A percentile compares a stretch with the other conserved stretches of the same genome.
Evolutionary conservation across 495 filamentous ascomycete species (phyloP).

Genomic region (Penicillium mononematosum): DNA sequence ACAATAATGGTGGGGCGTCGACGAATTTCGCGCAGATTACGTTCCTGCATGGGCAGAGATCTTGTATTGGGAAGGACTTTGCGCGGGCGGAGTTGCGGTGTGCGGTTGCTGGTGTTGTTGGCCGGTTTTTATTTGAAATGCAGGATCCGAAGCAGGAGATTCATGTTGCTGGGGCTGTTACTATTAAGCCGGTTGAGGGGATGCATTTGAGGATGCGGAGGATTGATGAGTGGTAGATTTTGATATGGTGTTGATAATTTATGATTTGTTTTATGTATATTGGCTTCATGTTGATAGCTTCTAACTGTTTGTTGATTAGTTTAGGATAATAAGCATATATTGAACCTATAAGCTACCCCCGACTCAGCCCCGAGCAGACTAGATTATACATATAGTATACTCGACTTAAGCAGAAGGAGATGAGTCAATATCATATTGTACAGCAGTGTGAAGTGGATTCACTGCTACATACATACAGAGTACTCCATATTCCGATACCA

Average conservation of each 20-base stretch:
- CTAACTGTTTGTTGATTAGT: background rate
- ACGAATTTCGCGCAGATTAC: slow-evolving; percentile 50
- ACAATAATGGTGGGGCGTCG: slow-evolving; percentile 40
- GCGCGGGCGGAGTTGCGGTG: slow-evolving; percentile 43
- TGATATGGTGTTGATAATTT: background rate
- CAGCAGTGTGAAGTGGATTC: background rate
- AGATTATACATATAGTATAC: background rate
- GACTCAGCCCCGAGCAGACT: background rate
- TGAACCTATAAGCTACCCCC: background rate
- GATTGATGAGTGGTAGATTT: slow-evolving; percentile 61
- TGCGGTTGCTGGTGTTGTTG: slow-evolving; percentile 38
- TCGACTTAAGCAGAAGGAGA: background rate
- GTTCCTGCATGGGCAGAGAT: slow-evolving; percentile 49
- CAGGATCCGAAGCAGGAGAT: slow-evolving; percentile 60
- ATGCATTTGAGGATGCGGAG: slow-evolving; percentile 59
- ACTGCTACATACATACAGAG: too few relatives aligned
- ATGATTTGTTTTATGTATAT: slow-evolving; percentile 1
- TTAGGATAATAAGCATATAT: too few relatives aligned
- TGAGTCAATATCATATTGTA: background rate
- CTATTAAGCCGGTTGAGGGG: slow-evolving; percentile 63
- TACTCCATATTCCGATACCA: background rate
- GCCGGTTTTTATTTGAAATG: slow-evolving; percentile 51
- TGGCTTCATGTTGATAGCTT: background rate
- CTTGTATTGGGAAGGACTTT: slow-evolving; percentile 53
- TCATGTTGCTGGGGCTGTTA: slow-evolving; percentile 60